Conservation (phyloP, 75 land plant species). For the Selaginella tamariscina region DNA sequence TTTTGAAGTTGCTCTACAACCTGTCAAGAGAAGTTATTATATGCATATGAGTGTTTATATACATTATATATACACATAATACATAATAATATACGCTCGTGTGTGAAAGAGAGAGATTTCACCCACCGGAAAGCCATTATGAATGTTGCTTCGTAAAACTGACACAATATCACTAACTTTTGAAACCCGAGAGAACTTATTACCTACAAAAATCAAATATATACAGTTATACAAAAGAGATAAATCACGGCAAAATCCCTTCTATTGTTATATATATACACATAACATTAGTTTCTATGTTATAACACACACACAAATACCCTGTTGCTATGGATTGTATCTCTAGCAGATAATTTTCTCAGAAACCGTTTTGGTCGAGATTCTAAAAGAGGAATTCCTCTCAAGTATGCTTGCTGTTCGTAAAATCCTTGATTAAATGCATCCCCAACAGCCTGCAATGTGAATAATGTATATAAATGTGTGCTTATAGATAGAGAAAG, state of each 20-base stretch:
- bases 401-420: constrained; percentile 77
- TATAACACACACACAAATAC: no score
- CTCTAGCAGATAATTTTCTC: constrained; percentile 74
- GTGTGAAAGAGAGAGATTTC: background rate
- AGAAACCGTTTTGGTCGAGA: constrained; percentile 85
- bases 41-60: background rate
- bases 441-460: constrained; percentile 91
- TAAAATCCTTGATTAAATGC: constrained; percentile 89
- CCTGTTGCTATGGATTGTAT: constrained; percentile 56
- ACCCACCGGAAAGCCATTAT: constrained; percentile 94
- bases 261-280: no score
- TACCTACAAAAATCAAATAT: constrained; percentile 41
- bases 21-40: constrained; percentile 20
- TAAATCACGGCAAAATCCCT: background rate
- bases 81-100: background rate
- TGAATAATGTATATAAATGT: background rate
- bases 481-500: background rate
- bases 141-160: constrained; percentile 61
- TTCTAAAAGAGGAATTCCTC: constrained; percentile 78
- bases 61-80: no score
- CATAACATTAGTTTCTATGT: no score
- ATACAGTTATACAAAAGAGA: background rate
- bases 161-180: constrained; percentile 75
- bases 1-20: constrained; percentile 66
- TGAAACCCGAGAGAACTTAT: constrained; percentile 57